phyloP scores from a whole-genome alignment of 2,329 filamentous ascomycete species.

The Nigrospora oryzae region DNA sequence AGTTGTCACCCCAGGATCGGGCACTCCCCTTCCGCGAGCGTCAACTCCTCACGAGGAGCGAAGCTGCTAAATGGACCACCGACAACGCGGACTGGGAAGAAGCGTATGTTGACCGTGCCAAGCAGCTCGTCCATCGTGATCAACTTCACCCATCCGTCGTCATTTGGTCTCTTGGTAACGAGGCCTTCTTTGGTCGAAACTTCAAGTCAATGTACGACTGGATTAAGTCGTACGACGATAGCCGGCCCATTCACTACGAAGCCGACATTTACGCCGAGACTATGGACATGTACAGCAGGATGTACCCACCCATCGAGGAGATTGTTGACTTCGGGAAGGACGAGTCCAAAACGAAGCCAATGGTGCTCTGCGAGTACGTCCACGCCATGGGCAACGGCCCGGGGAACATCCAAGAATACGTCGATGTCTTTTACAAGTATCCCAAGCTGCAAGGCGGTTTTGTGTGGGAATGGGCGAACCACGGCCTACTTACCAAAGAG shows the following conservation, averaged over 20 bases:
- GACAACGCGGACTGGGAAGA: slow-evolving; percentile 49
- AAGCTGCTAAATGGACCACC: slow-evolving; percentile 39
- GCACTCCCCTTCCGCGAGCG: slow-evolving; percentile 18
- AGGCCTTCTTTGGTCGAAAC: slow-evolving; percentile 58
- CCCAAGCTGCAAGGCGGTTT: slow-evolving; percentile 52
- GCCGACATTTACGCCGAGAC: slow-evolving; percentile 46
- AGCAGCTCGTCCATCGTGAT: slow-evolving; percentile 53
- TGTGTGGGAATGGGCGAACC: slow-evolving; percentile 54
- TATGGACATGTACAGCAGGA: slow-evolving; percentile 52
- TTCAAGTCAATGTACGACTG: slow-evolving; percentile 54
- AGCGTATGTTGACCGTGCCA: slow-evolving; percentile 57
- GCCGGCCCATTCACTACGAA: slow-evolving; percentile 53
- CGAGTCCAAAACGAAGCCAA: slow-evolving; percentile 33
- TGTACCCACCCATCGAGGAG: slow-evolving; percentile 46
- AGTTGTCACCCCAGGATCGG: slow-evolving; percentile 16
- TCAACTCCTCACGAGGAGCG: slow-evolving; percentile 21
- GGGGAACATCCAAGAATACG: slow-evolving; percentile 56
- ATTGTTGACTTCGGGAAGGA: slow-evolving; percentile 26
- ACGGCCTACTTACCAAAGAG: slow-evolving; percentile 35
- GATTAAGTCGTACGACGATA: slow-evolving; percentile 46
- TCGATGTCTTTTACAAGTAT: slow-evolving; percentile 50
- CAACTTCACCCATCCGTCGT: slow-evolving; percentile 58
- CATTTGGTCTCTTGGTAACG: slow-evolving; percentile 61
- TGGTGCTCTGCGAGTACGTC: slow-evolving; percentile 41
- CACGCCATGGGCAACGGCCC: slow-evolving; percentile 63